Base-by-base conservation (phyloP, 2,329 filamentous ascomycete genomes). In the Waltergamsia citrina region DNA sequence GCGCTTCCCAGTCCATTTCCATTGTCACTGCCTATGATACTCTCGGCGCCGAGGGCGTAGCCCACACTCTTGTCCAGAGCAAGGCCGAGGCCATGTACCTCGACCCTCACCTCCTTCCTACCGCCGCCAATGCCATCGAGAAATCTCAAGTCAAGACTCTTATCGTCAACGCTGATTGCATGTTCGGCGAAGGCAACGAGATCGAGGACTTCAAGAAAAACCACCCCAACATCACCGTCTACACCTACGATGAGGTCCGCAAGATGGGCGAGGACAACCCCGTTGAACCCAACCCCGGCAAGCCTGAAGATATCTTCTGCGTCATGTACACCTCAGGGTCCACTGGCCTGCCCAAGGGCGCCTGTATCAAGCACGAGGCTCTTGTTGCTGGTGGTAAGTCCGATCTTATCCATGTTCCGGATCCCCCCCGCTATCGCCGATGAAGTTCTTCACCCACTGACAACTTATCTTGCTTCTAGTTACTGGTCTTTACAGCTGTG, bases 11-110 rank as follows among this genome's bases (percentile, higher is more conserved):
- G 60, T 88, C 85, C 29, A 77, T 95, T 55, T 78, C 85, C 38
- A 88, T 95, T 45, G 90, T 95, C 33, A 96, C 90, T 29, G 87
- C 88, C 33, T 95, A 95, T 60, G 88, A 95, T 57, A 94, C 87
- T 20, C 79, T 95, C 29, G 88, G 88, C 35, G 74, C 85, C 49
- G 77, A 80, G 41, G 88, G 87, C 30, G 73, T 95, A 42, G 78
- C 81, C 62, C 87, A 94, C 65, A 93, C 87, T 4, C 73, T 95
- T 43, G 68, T 78, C 16, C 84, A 94, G 61, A 92, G 86, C 34
- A 68, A 78, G 41, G 81, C 85, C 34, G 78, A 78, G 48, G 80
- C 81, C 56, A 90, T 95, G 67, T 94, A 88, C 61, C 72, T 86
- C 41, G 88, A 95, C 53, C 82, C 88, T 7, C 77, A 84, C 47